These are phyloP conservation scores for Auricularia auricula-judae DNA, from an alignment of 768 basidiomycete genomes.

Conservation along the genomic window DNA sequence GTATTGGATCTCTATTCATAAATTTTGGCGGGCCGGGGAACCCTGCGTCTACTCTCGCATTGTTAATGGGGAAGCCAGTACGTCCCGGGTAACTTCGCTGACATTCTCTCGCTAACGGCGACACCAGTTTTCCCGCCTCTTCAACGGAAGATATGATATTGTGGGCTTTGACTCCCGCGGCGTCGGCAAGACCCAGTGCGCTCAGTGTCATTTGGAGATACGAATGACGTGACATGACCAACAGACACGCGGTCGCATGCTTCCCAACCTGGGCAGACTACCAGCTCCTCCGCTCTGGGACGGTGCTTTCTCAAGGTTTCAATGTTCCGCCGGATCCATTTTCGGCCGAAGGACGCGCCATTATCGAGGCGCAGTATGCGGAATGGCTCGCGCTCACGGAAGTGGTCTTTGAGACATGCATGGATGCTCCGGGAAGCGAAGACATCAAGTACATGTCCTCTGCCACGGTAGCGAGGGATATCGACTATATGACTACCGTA, in stretches of 20 bases:
- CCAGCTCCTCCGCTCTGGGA: conserved; percentile 4
- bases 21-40: neutral
- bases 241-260: conserved; percentile 7
- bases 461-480: conserved; percentile 8
- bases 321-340: conserved; percentile 3
- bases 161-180: neutral
- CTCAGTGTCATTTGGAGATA: neutral
- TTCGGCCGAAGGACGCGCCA: neutral
- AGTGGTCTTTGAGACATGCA: conserved; percentile 6
- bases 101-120: neutral
- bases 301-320: conserved; percentile 6
- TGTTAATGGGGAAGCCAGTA: neutral
- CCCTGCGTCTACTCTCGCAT: neutral
- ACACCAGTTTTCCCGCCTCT: neutral
- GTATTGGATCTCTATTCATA: neutral
- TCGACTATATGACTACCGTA: conserved; percentile 8
- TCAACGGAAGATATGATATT: neutral
- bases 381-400: conserved; percentile 2
- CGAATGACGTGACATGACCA: neutral
- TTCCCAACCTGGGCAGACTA: conserved; percentile 2
- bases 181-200: neutral
- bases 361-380: neutral
- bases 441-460: conserved; percentile 11
- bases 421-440: conserved; percentile 4
- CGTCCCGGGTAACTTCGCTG: neutral